A percentile compares a stretch with the other conserved stretches of the same genome.
phyloP scores from a whole-genome alignment of 225 moss, liverwort and hornwort genomes.

The Marchantia paleacea region DNA sequence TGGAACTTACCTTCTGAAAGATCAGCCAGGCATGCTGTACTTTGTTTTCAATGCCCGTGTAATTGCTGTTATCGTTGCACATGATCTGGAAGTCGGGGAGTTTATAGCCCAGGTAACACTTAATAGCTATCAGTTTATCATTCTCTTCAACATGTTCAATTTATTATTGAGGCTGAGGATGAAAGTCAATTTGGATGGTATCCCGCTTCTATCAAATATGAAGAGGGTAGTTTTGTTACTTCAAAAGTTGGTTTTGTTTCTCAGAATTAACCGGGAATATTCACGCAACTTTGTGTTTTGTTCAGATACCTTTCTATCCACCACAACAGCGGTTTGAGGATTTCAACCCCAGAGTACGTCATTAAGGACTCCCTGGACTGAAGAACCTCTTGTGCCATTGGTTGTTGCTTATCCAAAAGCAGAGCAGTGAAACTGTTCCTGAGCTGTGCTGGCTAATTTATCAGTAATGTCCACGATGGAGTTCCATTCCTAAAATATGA shows the following conservation, averaged over 20 bases:
- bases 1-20: slow-evolving; percentile 55
- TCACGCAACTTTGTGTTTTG: neutral
- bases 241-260: no score
- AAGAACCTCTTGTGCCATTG: neutral
- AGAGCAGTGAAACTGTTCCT: no score
- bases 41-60: slow-evolving; percentile 76
- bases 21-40: slow-evolving; percentile 88
- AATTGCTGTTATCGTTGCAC: slow-evolving; percentile 90
- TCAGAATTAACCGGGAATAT: no score
- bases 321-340: slow-evolving; percentile 69
- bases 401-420: no score
- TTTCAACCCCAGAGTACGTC: slow-evolving; percentile 54
- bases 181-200: no score
- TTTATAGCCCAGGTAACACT: slow-evolving; percentile 80
- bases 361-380: neutral
- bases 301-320: slow-evolving; percentile 89
- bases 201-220: neutral
- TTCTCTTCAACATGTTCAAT: no score
- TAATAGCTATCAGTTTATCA: neutral
- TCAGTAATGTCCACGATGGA: no score
- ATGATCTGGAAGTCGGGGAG: slow-evolving; percentile 82
- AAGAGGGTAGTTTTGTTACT: neutral
- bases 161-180: no score
- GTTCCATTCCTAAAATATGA: no score
- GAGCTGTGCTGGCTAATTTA: no score